Conservation (phyloP, 2,329 filamentous ascomycete genomes). For the Hypoxylon rubiginosum region DNA sequence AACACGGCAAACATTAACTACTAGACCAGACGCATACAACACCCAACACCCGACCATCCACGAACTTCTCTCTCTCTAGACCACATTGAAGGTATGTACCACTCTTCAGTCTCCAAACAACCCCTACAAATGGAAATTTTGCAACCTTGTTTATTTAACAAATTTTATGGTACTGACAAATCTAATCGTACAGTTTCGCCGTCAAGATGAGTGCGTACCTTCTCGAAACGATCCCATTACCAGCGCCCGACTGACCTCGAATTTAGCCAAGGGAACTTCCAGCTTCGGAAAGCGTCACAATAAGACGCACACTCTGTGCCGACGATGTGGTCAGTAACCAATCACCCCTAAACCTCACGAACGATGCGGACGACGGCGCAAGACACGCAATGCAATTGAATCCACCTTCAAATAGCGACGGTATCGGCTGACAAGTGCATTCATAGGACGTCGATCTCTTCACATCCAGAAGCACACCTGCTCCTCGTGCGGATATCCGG, state of each 20-base stretch:
- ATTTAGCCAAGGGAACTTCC: conserved; percentile 55
- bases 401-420: conserved; percentile 7
- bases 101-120: neutral
- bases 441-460: conserved; percentile 89
- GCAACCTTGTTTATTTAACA: neutral
- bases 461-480: conserved; percentile 99
- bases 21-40: conserved; percentile 36
- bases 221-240: conserved; percentile 22
- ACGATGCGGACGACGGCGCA: conserved; percentile 2
- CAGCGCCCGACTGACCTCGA: conserved; percentile 46
- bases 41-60: conserved; percentile 42
- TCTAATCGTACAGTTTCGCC: conserved; percentile 43
- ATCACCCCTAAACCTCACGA: conserved; percentile 9
- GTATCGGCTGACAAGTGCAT: conserved; percentile 43
- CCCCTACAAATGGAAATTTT: neutral
- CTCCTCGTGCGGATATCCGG: conserved; percentile 93
- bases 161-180: conserved; percentile 23
- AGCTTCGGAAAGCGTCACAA: conserved; percentile 78
- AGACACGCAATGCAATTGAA: conserved; percentile 10
- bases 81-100: conserved; percentile 45
- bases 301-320: conserved; percentile 98
- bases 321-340: conserved; percentile 90
- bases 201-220: conserved; percentile 54
- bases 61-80: conserved; percentile 44
- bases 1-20: conserved; percentile 12